A percentile compares a stretch with the other conserved stretches of the same genome.
Evolutionary conservation across 495 filamentous ascomycete genomes (phyloP).

Genomic region (Penicillium longicatenatum): DNA sequence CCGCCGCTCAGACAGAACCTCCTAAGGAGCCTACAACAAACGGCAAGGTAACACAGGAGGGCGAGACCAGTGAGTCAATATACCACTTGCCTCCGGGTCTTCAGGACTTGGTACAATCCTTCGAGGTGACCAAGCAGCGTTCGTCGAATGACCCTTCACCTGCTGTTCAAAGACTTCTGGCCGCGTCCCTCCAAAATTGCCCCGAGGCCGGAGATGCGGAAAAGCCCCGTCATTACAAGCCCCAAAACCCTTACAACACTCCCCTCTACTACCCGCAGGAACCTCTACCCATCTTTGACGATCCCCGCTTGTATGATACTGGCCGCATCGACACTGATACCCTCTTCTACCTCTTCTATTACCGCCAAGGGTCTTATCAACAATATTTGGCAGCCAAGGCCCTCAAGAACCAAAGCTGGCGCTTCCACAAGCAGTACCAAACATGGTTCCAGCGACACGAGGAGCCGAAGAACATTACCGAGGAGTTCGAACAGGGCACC

Average conservation of each 20-base stretch:
- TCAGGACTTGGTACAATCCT: constrained; percentile 86
- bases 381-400: constrained; percentile 97
- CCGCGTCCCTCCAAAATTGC: constrained; percentile 65
- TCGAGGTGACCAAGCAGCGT: constrained; percentile 77
- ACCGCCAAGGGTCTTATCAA: constrained; percentile 92
- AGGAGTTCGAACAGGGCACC: constrained; percentile 97
- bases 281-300: constrained; percentile 84
- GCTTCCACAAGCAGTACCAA: constrained; percentile 99
- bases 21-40: constrained; percentile 35
- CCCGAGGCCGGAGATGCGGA: constrained; percentile 80
- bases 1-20: constrained; percentile 44
- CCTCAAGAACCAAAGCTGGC: constrained; percentile 94
- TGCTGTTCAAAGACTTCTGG: constrained; percentile 71
- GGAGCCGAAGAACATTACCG: constrained; percentile 96
- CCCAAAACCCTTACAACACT: constrained; percentile 75
- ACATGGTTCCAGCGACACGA: constrained; percentile 99
- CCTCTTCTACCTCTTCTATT: constrained; percentile 99
- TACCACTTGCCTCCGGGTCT: constrained; percentile 92
- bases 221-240: constrained; percentile 78
- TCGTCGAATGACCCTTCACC: constrained; percentile 54
- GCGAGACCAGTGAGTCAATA: constrained; percentile 69
- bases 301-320: constrained; percentile 77
- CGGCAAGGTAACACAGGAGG: constrained; percentile 38
- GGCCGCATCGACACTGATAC: constrained; percentile 88
- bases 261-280: constrained; percentile 90